phyloP scores from a whole-genome alignment of 2,329 filamentous ascomycete genomes.

The Elsinoe australis region DNA sequence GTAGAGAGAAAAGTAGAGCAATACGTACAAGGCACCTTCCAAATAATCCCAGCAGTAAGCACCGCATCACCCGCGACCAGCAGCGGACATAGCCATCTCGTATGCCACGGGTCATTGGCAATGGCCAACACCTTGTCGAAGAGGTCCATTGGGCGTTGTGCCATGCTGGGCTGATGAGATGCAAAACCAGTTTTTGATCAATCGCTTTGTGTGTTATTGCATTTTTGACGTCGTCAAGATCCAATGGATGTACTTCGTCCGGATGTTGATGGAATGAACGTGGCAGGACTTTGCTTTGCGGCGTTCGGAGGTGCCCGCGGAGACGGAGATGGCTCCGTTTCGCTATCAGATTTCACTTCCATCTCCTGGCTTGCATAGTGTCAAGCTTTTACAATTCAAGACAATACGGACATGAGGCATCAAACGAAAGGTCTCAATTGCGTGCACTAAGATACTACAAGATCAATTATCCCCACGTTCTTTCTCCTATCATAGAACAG shows the following conservation, averaged over 20 bases:
- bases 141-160: constrained; percentile 31
- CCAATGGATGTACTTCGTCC: too few species aligned
- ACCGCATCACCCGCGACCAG: constrained; percentile 63
- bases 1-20: neutral
- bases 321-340: too few species aligned
- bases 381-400: too few species aligned
- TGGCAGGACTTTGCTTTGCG: too few species aligned
- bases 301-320: too few species aligned
- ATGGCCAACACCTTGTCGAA: constrained; percentile 34
- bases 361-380: too few species aligned
- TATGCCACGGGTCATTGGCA: constrained; percentile 48
- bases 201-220: too few species aligned
- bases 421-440: neutral
- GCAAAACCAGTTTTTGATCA: too few species aligned
- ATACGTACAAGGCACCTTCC: constrained; percentile 71
- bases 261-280: too few species aligned
- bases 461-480: constrained; percentile 4
- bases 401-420: neutral
- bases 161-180: neutral
- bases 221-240: too few species aligned
- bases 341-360: too few species aligned
- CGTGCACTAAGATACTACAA: neutral
- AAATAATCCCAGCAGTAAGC: constrained; percentile 67
- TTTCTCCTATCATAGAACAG: neutral
- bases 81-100: constrained; percentile 56